Conservation (phyloP, 345 rosid genomes). For the Euphorbia pulcherrima region DNA sequence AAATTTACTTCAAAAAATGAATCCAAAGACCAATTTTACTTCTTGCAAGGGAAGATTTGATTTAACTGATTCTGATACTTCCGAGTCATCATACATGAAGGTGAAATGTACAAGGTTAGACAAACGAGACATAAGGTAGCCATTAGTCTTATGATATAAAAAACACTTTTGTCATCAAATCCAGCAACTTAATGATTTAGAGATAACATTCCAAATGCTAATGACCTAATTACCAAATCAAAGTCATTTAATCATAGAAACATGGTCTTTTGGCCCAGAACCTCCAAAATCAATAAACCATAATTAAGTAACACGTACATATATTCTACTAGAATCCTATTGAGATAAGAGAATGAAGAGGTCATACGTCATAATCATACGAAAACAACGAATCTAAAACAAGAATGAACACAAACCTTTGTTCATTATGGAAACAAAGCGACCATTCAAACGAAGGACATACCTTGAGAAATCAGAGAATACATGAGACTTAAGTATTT, state of each 20-base stretch:
- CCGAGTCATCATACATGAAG: neutral
- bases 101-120: neutral
- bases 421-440: neutral
- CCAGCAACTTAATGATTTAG: neutral
- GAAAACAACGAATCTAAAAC: neutral
- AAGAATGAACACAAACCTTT: neutral
- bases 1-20: neutral
- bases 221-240: neutral
- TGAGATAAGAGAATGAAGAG: neutral
- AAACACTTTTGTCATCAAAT: neutral
- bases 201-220: neutral
- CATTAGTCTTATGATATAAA: neutral
- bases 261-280: neutral
- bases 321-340: neutral
- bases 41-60: neutral
- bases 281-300: neutral
- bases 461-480: conserved; percentile 98
- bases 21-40: neutral
- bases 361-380: neutral
- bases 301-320: neutral
- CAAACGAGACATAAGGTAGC: neutral
- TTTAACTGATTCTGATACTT: neutral
- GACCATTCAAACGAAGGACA: neutral
- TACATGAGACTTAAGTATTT: conserved; percentile 90
- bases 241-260: neutral